Conservation (phyloP, 2,329 filamentous ascomycete genomes). For the Fusarium multiceps region DNA sequence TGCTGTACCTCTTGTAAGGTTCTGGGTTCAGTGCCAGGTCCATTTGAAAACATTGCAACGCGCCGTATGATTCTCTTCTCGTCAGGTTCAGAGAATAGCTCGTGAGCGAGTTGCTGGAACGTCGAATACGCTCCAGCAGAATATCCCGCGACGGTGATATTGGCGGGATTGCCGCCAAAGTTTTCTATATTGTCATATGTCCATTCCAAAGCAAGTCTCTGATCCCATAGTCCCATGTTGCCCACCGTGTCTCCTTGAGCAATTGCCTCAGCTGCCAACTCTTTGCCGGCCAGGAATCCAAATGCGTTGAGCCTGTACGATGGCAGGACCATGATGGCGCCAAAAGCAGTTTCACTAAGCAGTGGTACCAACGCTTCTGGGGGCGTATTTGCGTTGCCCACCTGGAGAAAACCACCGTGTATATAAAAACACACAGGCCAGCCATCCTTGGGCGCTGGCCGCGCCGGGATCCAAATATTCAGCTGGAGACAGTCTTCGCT, state of each 20-base stretch:
- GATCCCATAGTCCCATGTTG: constrained; percentile 1
- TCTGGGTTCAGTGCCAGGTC: background rate
- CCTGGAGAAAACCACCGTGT: background rate
- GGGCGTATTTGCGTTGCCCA: background rate
- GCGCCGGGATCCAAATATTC: constrained; percentile 3
- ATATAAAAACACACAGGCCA: constrained; percentile 3
- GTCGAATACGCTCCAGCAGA: background rate
- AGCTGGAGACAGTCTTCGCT: constrained; percentile 2
- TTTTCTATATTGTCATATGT: background rate
- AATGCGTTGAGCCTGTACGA: background rate
- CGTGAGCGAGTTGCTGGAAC: background rate
- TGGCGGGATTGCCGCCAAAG: background rate
- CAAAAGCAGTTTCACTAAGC: background rate
- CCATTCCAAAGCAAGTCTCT: background rate
- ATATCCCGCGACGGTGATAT: background rate
- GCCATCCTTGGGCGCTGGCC: background rate
- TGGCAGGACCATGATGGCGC: background rate
- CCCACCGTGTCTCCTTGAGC: background rate
- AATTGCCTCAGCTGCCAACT: background rate
- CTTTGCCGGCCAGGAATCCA: background rate
- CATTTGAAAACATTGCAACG: background rate
- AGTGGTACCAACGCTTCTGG: background rate
- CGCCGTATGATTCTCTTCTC: background rate
- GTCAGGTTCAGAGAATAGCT: background rate
- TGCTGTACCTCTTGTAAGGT: background rate